phyloP scores from a whole-genome alignment of 2,329 filamentous ascomycete species.

The Chaetomiaceae sp. region DNA sequence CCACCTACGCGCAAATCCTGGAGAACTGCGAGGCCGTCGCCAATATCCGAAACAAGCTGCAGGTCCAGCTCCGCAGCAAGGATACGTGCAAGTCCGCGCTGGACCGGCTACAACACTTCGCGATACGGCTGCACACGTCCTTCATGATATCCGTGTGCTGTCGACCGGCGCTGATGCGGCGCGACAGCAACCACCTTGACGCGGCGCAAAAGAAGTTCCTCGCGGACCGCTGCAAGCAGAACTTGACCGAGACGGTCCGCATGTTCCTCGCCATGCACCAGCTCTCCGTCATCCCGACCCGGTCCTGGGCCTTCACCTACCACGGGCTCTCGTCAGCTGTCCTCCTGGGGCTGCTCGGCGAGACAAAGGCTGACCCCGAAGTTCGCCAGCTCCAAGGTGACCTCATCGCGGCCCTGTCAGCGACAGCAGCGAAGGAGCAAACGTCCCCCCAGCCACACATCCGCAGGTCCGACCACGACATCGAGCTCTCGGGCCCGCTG shows the following conservation, averaged over 20 bases:
- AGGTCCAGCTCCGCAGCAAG: slow-evolving; percentile 52
- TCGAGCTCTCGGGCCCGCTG: slow-evolving; percentile 58
- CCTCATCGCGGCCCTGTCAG: slow-evolving; percentile 59
- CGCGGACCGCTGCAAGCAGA: slow-evolving; percentile 56
- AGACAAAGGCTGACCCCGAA: slow-evolving; percentile 60
- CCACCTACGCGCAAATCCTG: slow-evolving; percentile 52
- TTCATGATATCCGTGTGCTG: slow-evolving; percentile 64
- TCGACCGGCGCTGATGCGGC: slow-evolving; percentile 54
- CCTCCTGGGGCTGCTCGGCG: slow-evolving; percentile 58
- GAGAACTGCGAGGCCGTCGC: slow-evolving; percentile 54
- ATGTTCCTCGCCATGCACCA: slow-evolving; percentile 69
- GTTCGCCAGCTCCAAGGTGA: slow-evolving; percentile 61
- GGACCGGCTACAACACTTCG: slow-evolving; percentile 60
- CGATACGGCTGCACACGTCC: slow-evolving; percentile 60
- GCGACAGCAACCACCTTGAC: slow-evolving; percentile 46
- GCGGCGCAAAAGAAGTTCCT: slow-evolving; percentile 50
- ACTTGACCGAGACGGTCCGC: slow-evolving; percentile 60
- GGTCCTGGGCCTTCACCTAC: slow-evolving; percentile 65
- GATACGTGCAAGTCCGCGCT: slow-evolving; percentile 61
- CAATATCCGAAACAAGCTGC: slow-evolving; percentile 45
- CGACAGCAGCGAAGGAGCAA: slow-evolving; percentile 59
- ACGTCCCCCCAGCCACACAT: slow-evolving; percentile 51
- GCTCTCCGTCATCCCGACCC: slow-evolving; percentile 60
- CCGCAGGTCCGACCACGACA: slow-evolving; percentile 53
- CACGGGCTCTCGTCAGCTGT: slow-evolving; percentile 63